phyloP scores from a whole-genome alignment of 2,329 filamentous ascomycete genomes.

The Cladosporium sp. region DNA sequence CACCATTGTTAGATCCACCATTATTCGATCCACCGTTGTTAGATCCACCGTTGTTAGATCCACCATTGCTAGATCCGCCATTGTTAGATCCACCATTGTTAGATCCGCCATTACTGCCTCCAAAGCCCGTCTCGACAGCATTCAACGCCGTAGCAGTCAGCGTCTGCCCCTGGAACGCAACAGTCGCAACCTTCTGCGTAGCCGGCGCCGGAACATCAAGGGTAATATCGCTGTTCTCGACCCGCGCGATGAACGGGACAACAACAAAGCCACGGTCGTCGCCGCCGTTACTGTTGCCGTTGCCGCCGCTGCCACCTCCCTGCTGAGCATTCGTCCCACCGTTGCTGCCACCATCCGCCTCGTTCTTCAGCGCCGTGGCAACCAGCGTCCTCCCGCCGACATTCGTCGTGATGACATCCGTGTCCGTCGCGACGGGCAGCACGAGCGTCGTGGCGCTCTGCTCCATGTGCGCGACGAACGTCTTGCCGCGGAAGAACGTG shows the following conservation, averaged over 20 bases:
- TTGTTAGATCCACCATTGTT: not conserved
- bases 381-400: constrained; percentile 16
- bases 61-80: not conserved
- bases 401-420: constrained; percentile 17
- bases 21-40: not conserved
- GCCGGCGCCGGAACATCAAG: constrained; percentile 12
- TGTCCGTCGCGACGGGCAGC: constrained; percentile 15
- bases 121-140: not conserved
- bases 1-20: not conserved
- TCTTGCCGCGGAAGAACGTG: not conserved
- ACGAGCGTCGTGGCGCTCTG: constrained; percentile 18
- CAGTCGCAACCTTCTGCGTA: constrained; percentile 14
- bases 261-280: not conserved
- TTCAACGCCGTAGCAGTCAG: constrained; percentile 12
- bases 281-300: constrained; percentile 11
- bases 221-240: constrained; percentile 17
- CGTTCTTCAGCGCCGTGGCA: constrained; percentile 14
- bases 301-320: constrained; percentile 29
- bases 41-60: not conserved
- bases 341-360: not conserved
- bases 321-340: not conserved
- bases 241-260: constrained; percentile 18
- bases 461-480: constrained; percentile 21
- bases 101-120: not conserved
- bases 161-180: constrained; percentile 10